phyloP scores from a whole-genome alignment of 148 eudicot genomes.

The Vaccinium darrowii region DNA sequence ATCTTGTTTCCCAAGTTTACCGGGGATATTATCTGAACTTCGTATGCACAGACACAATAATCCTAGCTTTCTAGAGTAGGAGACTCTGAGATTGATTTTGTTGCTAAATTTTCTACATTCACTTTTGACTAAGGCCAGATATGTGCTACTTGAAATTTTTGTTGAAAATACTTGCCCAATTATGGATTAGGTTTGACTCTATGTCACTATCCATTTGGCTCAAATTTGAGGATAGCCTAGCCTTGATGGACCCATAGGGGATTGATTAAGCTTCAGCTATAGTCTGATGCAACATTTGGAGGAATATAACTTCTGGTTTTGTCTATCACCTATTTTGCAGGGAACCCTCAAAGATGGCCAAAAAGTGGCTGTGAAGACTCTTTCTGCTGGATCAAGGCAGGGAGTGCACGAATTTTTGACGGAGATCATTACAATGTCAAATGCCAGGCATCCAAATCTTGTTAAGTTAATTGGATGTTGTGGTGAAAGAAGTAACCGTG shows the following conservation, averaged over 20 bases:
- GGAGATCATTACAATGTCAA: constrained; percentile 69
- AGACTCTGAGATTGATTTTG: neutral
- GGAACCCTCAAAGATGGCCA: constrained; percentile 62
- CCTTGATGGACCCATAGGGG: neutral
- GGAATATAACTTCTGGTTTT: neutral
- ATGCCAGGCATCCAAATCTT: constrained; percentile 72
- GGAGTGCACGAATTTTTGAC: constrained; percentile 76
- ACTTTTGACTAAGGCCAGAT: neutral
- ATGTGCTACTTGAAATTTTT: neutral
- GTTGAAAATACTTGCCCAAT: neutral
- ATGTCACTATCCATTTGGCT: neutral
- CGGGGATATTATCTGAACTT: neutral
- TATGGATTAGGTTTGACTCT: neutral
- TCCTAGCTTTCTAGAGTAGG: neutral
- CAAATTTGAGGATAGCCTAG: neutral
- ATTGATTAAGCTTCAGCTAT: constrained; percentile 3
- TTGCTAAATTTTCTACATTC: neutral
- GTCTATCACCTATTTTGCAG: constrained; percentile 25
- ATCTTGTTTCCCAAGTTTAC: constrained; percentile 7
- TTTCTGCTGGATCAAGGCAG: constrained; percentile 78
- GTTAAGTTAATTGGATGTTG: constrained; percentile 80
- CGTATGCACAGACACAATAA: neutral
- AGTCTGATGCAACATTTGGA: neutral
- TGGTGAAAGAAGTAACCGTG: constrained; percentile 57
- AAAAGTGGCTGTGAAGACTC: constrained; percentile 80